A percentile compares a stretch with the other conserved stretches of the same genome.
phyloP scores from a whole-genome alignment of 805 yeast genomes.

The Yarrowia sp. region DNA sequence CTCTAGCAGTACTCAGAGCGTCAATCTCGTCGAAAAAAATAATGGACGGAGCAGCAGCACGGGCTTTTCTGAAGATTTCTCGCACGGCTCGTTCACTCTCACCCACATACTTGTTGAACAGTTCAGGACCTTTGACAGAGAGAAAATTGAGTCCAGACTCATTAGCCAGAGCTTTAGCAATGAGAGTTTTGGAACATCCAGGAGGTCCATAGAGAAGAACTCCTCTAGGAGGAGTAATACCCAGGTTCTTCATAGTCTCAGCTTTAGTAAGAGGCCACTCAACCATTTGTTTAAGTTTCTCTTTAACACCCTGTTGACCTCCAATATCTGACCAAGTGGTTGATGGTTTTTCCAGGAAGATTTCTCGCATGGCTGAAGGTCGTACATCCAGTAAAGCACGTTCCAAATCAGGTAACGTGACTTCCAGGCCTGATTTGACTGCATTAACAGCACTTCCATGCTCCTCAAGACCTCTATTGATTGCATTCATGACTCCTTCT shows the following conservation, averaged over 20 bases:
- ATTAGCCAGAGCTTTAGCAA: slow-evolving; percentile 93
- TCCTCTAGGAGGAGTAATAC: slow-evolving; percentile 90
- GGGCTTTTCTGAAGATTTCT: slow-evolving; percentile 87
- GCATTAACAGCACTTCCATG: neutral
- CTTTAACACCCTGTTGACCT: slow-evolving; percentile 83
- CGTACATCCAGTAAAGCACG: slow-evolving; percentile 73
- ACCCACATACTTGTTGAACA: slow-evolving; percentile 92
- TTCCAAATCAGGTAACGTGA: slow-evolving; percentile 59
- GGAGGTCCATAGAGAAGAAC: slow-evolving; percentile 95
- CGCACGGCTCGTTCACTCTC: slow-evolving; percentile 92
- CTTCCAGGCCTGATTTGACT: slow-evolving; percentile 31
- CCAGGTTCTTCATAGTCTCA: slow-evolving; percentile 70
- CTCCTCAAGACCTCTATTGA: slow-evolving; percentile 55
- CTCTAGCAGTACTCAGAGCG: slow-evolving; percentile 78
- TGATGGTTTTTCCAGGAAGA: slow-evolving; percentile 89
- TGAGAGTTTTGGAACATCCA: slow-evolving; percentile 92
- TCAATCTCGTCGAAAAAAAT: slow-evolving; percentile 96
- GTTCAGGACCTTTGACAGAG: slow-evolving; percentile 96
- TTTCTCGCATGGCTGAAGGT: slow-evolving; percentile 97
- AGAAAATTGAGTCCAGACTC: slow-evolving; percentile 91
- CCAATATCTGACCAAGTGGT: slow-evolving; percentile 94
- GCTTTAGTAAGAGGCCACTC: slow-evolving; percentile 85
- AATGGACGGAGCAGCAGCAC: slow-evolving; percentile 93
- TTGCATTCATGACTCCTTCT: slow-evolving; percentile 83
- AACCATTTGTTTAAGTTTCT: slow-evolving; percentile 81